Percentiles rank a stretch among this genome's conserved stretches.
Evolutionary conservation across 2,329 filamentous ascomycete species (phyloP).

Genomic region (Fusarium cyanostomum): DNA sequence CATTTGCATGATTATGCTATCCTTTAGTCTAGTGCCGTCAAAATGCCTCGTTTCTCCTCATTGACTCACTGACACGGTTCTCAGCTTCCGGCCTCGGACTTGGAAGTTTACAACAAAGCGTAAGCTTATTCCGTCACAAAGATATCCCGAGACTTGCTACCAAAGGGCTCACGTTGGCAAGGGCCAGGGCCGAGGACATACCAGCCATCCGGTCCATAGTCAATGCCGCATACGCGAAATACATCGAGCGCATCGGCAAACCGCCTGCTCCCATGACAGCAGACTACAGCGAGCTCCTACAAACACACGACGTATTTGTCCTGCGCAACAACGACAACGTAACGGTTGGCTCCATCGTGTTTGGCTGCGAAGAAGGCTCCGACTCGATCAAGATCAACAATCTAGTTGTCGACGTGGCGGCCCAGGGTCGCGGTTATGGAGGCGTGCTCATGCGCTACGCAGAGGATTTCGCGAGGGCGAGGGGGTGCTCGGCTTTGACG

Average conservation of each 20-base stretch:
- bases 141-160: not conserved
- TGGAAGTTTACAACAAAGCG: not conserved
- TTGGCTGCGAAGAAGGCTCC: conserved; percentile 18
- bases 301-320: conserved; percentile 38
- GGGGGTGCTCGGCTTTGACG: conserved; percentile 33
- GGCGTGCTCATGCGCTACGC: conserved; percentile 46
- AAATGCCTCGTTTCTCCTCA: conserved; percentile 1
- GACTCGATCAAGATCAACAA: conserved; percentile 43
- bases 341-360: conserved; percentile 45
- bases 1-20: not conserved
- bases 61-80: not conserved
- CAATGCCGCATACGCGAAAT: conserved; percentile 46
- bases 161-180: not conserved
- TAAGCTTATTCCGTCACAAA: not conserved
- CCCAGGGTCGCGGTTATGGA: conserved; percentile 47
- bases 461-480: conserved; percentile 41
- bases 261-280: conserved; percentile 49
- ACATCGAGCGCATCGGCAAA: conserved; percentile 48
- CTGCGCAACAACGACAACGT: conserved; percentile 13
- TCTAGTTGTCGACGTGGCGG: conserved; percentile 41
- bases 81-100: not conserved
- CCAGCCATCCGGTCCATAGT: conserved; percentile 46
- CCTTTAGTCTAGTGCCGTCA: not conserved
- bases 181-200: conserved; percentile 28
- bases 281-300: conserved; percentile 46